These are phyloP conservation scores for Fomitopsis serialis DNA, from an alignment of 768 basidiomycete genomes.

Conservation along the genomic window DNA sequence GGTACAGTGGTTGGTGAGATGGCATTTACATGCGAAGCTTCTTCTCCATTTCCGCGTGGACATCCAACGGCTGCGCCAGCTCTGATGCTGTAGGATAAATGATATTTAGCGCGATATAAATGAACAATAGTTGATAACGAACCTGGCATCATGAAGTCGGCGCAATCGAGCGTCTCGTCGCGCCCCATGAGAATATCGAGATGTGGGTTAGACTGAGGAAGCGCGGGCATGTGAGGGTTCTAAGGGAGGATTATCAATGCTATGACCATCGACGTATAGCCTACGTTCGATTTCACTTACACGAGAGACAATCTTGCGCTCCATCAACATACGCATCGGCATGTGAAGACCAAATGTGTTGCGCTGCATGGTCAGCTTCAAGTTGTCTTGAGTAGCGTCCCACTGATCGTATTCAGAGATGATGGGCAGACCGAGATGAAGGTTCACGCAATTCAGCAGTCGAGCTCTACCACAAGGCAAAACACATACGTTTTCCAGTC, in stretches of 20 bases:
- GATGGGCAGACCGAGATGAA: neutral
- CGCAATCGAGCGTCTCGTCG: constrained; percentile 75
- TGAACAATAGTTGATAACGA: constrained; percentile 14
- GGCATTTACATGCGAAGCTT: constrained; percentile 31
- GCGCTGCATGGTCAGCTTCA: constrained; percentile 80
- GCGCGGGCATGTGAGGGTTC: constrained; percentile 62
- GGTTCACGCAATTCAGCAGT: neutral
- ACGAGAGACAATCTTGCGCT: constrained; percentile 76
- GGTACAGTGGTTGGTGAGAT: neutral
- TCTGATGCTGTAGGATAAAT: constrained; percentile 23
- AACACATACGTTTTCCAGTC: constrained; percentile 69
- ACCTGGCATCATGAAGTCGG: constrained; percentile 76
- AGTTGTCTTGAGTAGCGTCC: constrained; percentile 87
- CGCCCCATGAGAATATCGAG: constrained; percentile 92
- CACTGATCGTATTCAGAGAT: constrained; percentile 49
- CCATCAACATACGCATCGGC: constrained; percentile 90
- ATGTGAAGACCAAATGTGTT: constrained; percentile 83
- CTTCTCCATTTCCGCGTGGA: constrained; percentile 47
- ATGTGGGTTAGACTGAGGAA: constrained; percentile 72
- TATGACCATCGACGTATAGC: neutral
- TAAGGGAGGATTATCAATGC: constrained; percentile 22
- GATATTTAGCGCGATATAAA: neutral
- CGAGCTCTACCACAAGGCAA: neutral
- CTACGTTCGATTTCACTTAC: constrained; percentile 38
- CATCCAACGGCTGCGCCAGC: constrained; percentile 29